Conservation (phyloP, 768 basidiomycete species). For the Brasilioporus rufonigricans region DNA sequence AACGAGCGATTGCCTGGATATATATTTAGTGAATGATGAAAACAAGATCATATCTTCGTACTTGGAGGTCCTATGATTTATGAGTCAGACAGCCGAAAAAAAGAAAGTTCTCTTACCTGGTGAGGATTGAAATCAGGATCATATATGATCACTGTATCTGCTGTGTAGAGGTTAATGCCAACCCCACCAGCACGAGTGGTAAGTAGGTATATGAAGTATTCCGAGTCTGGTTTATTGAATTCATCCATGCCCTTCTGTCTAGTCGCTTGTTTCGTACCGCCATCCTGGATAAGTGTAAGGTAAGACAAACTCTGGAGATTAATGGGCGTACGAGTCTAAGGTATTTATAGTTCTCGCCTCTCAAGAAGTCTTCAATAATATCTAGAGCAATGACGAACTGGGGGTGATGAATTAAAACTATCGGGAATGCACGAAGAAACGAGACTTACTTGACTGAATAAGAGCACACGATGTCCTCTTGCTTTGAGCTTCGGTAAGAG, state of each 20-base stretch:
- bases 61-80: conserved; percentile 73
- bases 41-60: conserved; percentile 34
- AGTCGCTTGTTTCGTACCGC: conserved; percentile 78
- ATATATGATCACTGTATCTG: conserved; percentile 90
- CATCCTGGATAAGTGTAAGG: conserved; percentile 57
- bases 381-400: conserved; percentile 89
- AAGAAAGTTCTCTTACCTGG: conserved; percentile 49
- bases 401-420: not conserved
- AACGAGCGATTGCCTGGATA: conserved; percentile 84
- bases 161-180: conserved; percentile 87
- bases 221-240: conserved; percentile 86
- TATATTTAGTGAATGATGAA: conserved; percentile 4
- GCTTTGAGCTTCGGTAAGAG: conserved; percentile 82
- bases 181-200: conserved; percentile 93
- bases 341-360: conserved; percentile 76
- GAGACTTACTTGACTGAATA: conserved; percentile 82
- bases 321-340: conserved; percentile 62
- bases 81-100: conserved; percentile 10
- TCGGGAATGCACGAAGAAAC: not conserved
- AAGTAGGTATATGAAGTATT: conserved; percentile 87
- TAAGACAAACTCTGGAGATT: not conserved
- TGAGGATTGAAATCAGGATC: conserved; percentile 99
- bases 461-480: conserved; percentile 82
- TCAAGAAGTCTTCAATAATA: conserved; percentile 84
- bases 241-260: conserved; percentile 95